A percentile compares a stretch with the other conserved stretches of the same genome.
These are phyloP conservation scores for Talaromyces piceae DNA, from an alignment of 2,329 filamentous ascomycete genomes.

Conservation along the genomic window DNA sequence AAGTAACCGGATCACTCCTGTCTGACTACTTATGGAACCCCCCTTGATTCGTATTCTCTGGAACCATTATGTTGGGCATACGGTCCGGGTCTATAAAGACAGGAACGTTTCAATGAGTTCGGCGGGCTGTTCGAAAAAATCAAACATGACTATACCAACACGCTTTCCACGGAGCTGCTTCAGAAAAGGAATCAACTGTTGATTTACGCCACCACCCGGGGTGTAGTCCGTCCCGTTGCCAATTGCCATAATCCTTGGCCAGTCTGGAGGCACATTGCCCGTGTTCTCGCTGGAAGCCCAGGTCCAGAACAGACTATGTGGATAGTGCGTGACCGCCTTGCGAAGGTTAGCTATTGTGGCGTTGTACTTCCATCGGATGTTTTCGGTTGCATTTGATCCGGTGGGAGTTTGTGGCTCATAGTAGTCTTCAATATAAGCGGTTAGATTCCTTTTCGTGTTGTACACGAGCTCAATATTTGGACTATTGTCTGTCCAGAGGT, in stretches of 20 bases:
- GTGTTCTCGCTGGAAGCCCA: conserved; percentile 42
- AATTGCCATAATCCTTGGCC: conserved; percentile 41
- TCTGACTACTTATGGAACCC: too few relatives aligned
- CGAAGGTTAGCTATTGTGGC: conserved; percentile 35
- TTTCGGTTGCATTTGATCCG: conserved; percentile 26
- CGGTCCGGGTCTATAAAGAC: conserved; percentile 15
- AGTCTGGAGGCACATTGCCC: conserved; percentile 31
- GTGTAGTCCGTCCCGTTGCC: conserved; percentile 27
- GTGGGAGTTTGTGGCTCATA: conserved; percentile 33
- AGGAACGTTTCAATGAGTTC: conserved; percentile 37
- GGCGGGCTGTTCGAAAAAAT: conserved; percentile 42
- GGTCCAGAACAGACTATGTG: conserved; percentile 41
- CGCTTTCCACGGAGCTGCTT: conserved; percentile 34
- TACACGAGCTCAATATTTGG: conserved; percentile 37
- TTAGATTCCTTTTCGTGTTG: conserved; percentile 28
- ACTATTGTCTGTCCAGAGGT: conserved; percentile 39
- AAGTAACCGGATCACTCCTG: conserved; percentile 6
- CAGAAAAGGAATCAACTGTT: conserved; percentile 34
- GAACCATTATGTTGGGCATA: too few relatives aligned
- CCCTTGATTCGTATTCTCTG: too few relatives aligned
- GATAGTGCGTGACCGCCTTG: conserved; percentile 26
- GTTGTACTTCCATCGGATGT: conserved; percentile 41
- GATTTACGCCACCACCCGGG: conserved; percentile 30
- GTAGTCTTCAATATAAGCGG: conserved; percentile 45
- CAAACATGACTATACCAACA: conserved; percentile 47